Evolutionary conservation across 352 stramenopile species (phyloP), one percentile per base, ranked within the genome.

Genomic region (Phytophthora hibernalis): DNA sequence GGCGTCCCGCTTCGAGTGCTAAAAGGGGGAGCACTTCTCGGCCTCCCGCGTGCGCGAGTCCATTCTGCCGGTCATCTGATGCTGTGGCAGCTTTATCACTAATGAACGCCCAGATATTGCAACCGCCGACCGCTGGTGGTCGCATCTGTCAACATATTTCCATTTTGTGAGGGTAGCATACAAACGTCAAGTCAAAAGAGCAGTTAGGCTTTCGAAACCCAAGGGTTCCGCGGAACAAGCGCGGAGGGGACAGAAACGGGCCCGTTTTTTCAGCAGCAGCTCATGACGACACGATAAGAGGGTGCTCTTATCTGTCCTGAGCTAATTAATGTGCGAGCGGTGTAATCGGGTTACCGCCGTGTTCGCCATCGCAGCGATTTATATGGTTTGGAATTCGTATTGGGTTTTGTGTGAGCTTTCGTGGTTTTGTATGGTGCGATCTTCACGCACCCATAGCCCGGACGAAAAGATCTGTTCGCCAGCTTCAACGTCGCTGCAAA

Each of bases 1-100:
- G 38, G 49, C 31, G 11, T 24, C 33, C 54, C 56, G 59, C 47
- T 42, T 68, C 40, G 5, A 72, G 54, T 10, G 44, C 43, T 31
- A 65, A 22, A 9, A 80, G 47, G 21, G 70, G 64, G 38, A 70
- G 58, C 22, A 79, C 63, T 48, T 62, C 31, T 79, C 66, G 31
- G 70, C 59, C 52, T 71, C 50, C 40, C 56, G 65, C 68, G 59
- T 61, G 42, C 66, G 53, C 10, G 64, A 65, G 30, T 72, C 20
- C 15, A 42, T 54, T 57, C 56, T 61, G 22, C 71, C 66, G 24
- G 67, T 73, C 67, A 79, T 79, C 18, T 2, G 16, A 2, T 8
- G 12, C 3, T 21, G 30, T 18, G 21, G 28, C 12, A 13, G 61
- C 56, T 48, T 65, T 64, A 74, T 76, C 44, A 30, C 61, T 73